Percentiles rank a stretch among this genome's conserved stretches.
These are phyloP conservation scores for Immersiella caudata DNA, from an alignment of 495 filamentous ascomycete species.

Conservation along the genomic window DNA sequence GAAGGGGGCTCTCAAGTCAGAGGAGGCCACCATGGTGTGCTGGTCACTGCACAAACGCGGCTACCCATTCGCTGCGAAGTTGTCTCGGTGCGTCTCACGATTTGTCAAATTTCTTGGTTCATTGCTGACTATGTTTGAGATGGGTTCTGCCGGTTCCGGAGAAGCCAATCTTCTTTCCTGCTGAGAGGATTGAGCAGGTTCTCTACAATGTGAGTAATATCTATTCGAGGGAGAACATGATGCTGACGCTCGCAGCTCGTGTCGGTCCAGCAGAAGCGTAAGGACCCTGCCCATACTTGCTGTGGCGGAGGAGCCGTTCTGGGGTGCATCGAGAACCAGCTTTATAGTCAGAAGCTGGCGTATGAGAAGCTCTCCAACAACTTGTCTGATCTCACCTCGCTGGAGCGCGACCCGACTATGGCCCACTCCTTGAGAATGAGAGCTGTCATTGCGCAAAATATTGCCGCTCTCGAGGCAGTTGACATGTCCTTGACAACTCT, in stretches of 20 bases:
- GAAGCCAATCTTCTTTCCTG: slow-evolving; percentile 14
- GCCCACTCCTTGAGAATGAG: not conserved
- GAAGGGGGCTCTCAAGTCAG: not conserved
- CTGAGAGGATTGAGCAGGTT: slow-evolving; percentile 17
- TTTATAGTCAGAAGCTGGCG: slow-evolving; percentile 20
- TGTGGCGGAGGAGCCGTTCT: slow-evolving; percentile 17
- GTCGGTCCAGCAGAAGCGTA: not conserved
- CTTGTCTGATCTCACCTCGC: not conserved
- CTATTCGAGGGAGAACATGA: too few species aligned
- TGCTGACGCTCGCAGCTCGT: not conserved
- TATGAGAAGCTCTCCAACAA: not conserved
- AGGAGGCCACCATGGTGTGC: not conserved
- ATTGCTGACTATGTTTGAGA: not conserved
- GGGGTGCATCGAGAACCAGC: slow-evolving; percentile 22
- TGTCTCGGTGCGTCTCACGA: slow-evolving; percentile 1
- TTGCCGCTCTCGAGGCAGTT: slow-evolving; percentile 5
- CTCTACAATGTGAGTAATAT: slow-evolving; percentile 19
- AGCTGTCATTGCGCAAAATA: not conserved
- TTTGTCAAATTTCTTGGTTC: too few species aligned
- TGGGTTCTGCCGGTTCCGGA: slow-evolving; percentile 16
- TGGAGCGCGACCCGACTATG: not conserved
- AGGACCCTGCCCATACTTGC: not conserved
- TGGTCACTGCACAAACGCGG: slow-evolving; percentile 4
- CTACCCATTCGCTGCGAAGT: not conserved
- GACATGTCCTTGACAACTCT: slow-evolving; percentile 16